These are phyloP conservation scores for Ophiosphaerella narmari DNA, from an alignment of 2,329 filamentous ascomycete species.

Conservation along the genomic window DNA sequence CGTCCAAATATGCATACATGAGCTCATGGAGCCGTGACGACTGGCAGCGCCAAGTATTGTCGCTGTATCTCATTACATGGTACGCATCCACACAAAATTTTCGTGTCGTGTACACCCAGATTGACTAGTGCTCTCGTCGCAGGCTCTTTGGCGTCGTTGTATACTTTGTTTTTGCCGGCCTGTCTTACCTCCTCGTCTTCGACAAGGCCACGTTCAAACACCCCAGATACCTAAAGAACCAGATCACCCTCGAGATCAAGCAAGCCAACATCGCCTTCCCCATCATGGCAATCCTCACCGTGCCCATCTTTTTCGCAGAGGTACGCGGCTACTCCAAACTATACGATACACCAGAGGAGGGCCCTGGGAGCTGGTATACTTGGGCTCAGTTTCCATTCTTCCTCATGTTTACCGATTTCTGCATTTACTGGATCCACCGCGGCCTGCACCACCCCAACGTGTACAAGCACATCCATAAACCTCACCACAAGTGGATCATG, in stretches of 20 bases:
- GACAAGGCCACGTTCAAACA: conserved; percentile 88
- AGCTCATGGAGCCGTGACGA: conserved; percentile 80
- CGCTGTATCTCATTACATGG: conserved; percentile 86
- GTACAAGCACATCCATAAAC: conserved; percentile 93
- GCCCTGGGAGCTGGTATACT: conserved; percentile 78
- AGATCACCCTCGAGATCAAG: conserved; percentile 81
- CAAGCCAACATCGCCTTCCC: conserved; percentile 80
- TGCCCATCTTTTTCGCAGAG: conserved; percentile 80
- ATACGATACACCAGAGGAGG: conserved; percentile 78
- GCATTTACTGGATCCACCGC: conserved; percentile 91
- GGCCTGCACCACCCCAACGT: conserved; percentile 77
- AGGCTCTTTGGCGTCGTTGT: conserved; percentile 85
- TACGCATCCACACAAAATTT: conserved; percentile 46
- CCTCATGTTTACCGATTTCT: conserved; percentile 84
- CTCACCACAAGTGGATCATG: conserved; percentile 99
- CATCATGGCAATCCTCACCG: conserved; percentile 79
- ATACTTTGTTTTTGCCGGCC: conserved; percentile 81
- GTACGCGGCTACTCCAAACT: conserved; percentile 84
- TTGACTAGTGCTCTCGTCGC: conserved; percentile 16
- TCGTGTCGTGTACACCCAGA: neutral
- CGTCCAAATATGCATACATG: conserved; percentile 76
- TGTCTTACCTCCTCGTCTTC: conserved; percentile 89
- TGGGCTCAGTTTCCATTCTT: conserved; percentile 85
- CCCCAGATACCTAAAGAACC: conserved; percentile 94
- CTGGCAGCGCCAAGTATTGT: conserved; percentile 71